Evolutionary conservation across 305 asterid genomes (phyloP), one percentile per base, ranked within the genome.

Genomic region (Euphrasia arctica): DNA sequence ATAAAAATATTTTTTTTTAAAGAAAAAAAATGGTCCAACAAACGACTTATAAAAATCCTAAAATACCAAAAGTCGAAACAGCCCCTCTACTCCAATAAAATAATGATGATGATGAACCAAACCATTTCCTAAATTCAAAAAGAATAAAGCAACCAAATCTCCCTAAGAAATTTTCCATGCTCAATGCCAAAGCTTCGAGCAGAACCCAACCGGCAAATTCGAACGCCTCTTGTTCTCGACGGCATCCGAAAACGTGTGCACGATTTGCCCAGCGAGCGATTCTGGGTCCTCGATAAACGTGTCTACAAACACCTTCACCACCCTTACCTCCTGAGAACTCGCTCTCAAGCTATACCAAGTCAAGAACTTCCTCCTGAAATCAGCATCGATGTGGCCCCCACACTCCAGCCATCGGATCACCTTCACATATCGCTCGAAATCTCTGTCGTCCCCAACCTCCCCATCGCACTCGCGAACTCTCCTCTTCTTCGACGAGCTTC

Each of bases 301-400:
- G 63, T 86, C 95, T 0, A 89, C 74, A 36, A 89, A 89, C 45
- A 79, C 95, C 61, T 80, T 87, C 59, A 89, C 95, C 15, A 91
- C 58, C 36, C 90, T 69, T 12, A 79, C 83, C 76, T 89, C 90
- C 66, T 77, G 89, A n/a, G 86, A 68, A 0, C 81, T 74, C 8
- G 98, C 98, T 67, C 90, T 79, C 80, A 91, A 60, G 78, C 96
- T 83, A 78, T 91, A 91, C 98, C 98, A 91, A 0, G 98, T 91
- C 80, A 91, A 71, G 69, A 91, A 89, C 54, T 89, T 89, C 80
- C 84, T 88, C 64, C 98, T 72, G 45, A 91, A 91, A 10, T 68
- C 25, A 2, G 82, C 71, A 34, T 87, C 95, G 4, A 91, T 76
- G 63, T 85, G 90, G 2, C 92, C 95, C 9, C 83, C 86, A 29